phyloP scores from a whole-genome alignment of 2,329 filamentous ascomycete genomes.

The Penicillium sclerotigenum region DNA sequence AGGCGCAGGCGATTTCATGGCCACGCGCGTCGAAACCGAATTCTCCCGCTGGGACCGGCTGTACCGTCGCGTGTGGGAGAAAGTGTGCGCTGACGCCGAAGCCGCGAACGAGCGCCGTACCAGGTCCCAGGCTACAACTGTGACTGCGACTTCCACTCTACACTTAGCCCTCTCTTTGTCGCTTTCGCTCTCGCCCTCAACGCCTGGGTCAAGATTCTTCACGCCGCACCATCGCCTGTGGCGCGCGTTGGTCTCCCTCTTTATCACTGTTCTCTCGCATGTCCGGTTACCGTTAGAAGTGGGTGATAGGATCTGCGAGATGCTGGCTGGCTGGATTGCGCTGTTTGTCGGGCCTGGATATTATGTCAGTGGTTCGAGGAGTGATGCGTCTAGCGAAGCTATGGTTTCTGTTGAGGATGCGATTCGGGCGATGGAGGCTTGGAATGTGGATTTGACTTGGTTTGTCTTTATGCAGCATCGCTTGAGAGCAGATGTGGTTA shows the following conservation, averaged over 20 bases:
- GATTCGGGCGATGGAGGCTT: conserved; percentile 41
- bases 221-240: conserved; percentile 41
- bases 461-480: conserved; percentile 35
- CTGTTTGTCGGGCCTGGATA: conserved; percentile 36
- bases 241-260: conserved; percentile 38
- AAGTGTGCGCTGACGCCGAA: conserved; percentile 38
- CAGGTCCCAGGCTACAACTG: conserved; percentile 7
- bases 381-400: neutral
- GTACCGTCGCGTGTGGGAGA: conserved; percentile 40
- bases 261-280: conserved; percentile 39
- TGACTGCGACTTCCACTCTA: conserved; percentile 3
- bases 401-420: conserved; percentile 28
- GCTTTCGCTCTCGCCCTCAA: conserved; percentile 21
- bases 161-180: conserved; percentile 12
- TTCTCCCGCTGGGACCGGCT: conserved; percentile 50
- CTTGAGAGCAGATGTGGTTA: neutral
- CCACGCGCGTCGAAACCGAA: conserved; percentile 68
- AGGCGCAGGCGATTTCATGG: conserved; percentile 76
- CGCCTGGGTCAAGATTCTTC: conserved; percentile 31
- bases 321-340: conserved; percentile 38
- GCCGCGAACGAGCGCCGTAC: conserved; percentile 34
- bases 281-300: conserved; percentile 41
- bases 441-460: conserved; percentile 44
- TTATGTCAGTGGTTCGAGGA: conserved; percentile 24
- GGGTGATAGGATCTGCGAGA: conserved; percentile 42